Conservation (phyloP, 371 early-diverging fungal species). For the Mortierella sp. region DNA sequence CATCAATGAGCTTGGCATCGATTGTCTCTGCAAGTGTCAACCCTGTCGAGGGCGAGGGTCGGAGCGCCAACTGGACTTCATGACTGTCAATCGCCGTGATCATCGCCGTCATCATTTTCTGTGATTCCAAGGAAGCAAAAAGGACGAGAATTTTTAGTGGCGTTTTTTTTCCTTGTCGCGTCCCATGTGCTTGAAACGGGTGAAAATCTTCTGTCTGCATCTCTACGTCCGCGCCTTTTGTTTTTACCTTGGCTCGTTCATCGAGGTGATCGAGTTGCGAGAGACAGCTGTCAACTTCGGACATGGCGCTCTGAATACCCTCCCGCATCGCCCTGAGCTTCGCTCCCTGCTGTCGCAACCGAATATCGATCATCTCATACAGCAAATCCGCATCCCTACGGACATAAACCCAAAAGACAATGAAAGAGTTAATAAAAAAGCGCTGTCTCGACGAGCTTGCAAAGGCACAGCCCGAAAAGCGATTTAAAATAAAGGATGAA, state of each 20-base stretch:
- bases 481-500: too few species aligned
- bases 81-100: constrained; percentile 44
- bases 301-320: constrained; percentile 12
- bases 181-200: too few species aligned
- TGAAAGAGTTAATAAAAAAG: not conserved
- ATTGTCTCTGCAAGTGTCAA: constrained; percentile 37
- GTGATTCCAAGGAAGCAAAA: not conserved
- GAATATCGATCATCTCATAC: constrained; percentile 25
- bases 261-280: constrained; percentile 25
- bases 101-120: constrained; percentile 39
- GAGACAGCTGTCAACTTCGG: constrained; percentile 26
- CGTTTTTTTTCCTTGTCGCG: not conserved
- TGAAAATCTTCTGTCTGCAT: too few species aligned
- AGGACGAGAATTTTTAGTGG: not conserved
- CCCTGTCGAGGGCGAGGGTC: constrained; percentile 37
- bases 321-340: constrained; percentile 17
- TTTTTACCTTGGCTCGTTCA: constrained; percentile 36
- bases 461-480: not conserved
- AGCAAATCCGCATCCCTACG: constrained; percentile 31
- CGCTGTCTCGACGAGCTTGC: too few species aligned
- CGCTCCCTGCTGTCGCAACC: constrained; percentile 21
- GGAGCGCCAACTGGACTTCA: constrained; percentile 35
- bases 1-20: constrained; percentile 35
- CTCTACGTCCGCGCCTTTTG: not conserved
- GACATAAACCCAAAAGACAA: not conserved